Base-by-base conservation (phyloP, 108 stramenopile genomes). In the Stephanodiscus triporus region DNA sequence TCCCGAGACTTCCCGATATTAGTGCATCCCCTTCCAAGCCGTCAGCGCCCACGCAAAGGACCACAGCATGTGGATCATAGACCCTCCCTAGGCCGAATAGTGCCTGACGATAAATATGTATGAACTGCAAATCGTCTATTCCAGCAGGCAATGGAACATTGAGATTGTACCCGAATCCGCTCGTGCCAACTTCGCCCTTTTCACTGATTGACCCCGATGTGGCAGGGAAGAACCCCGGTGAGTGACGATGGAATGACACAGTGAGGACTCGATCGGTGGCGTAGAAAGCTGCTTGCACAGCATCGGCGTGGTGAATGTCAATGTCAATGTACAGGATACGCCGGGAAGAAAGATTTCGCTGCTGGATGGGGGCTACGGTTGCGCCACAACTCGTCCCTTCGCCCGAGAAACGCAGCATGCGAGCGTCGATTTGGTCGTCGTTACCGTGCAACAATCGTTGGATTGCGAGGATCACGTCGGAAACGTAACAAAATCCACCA, bases 231-330 rank as follows among this genome's bases (percentile, higher is more conserved):
- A 86, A 57, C 30, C 56, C 56, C 27, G 30, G 23, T 4, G 24
- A 69, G 61, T 9, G 10, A 76, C 69, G 62, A 89, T 99, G 99
- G 78, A 99, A 92, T 66, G 88, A 90, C 16, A 96, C 88, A 9
- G 99, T 99, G 98, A 99, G 99, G 63, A 99, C 99, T 2, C 98
- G 94, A 73, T 99, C 96, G 9, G 98, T 98, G 26, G 94, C 94
- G 87, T 99, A 99, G 80, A 99, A 99, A 19, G 99, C 99, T 83
- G 99, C 99, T 86, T 99, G 96, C 19, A 99, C 98, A 6, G 97
- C 98, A 84, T 99, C 98, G 20, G 97, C 98, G 72, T 99, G 98
- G 77, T 99, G 99, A 16, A 99, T 96, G 85, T 99, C 99, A 75
- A 99, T 99, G 76, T 99, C 99, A 62, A 99, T 94, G 83, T 99